Evolutionary conservation across 2,329 filamentous ascomycete species (phyloP).

Genomic region (Meredithiella fracta): DNA sequence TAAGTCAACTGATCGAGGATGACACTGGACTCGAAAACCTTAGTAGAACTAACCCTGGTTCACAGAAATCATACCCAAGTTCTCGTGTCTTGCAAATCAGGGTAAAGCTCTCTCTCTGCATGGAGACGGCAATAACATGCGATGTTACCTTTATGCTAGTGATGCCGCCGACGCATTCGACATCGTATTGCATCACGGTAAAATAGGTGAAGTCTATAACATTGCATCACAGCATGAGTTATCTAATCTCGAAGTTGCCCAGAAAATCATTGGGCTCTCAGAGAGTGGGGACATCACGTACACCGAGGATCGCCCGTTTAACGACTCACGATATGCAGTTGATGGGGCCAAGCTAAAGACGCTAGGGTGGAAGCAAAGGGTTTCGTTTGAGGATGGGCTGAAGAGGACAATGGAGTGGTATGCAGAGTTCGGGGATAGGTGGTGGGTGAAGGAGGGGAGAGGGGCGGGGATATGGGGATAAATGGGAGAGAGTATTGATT

Average conservation of each 20-base stretch:
- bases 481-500: neutral
- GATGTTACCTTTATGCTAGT: slow-evolving; percentile 61
- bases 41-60: neutral
- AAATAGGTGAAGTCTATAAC: slow-evolving; percentile 64
- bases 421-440: slow-evolving; percentile 43
- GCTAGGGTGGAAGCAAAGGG: slow-evolving; percentile 55
- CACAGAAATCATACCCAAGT: slow-evolving; percentile 69
- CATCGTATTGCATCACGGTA: slow-evolving; percentile 64
- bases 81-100: slow-evolving; percentile 54
- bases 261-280: neutral
- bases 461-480: slow-evolving; percentile 18
- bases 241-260: slow-evolving; percentile 38
- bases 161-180: slow-evolving; percentile 72
- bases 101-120: slow-evolving; percentile 54
- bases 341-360: slow-evolving; percentile 50
- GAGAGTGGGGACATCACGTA: slow-evolving; percentile 25
- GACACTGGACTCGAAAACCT: neutral
- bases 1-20: slow-evolving; percentile 27
- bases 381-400: slow-evolving; percentile 46
- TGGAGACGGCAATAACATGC: slow-evolving; percentile 57
- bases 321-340: slow-evolving; percentile 57
- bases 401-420: slow-evolving; percentile 55
- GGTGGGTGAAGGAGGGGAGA: slow-evolving; percentile 35
- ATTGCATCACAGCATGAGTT: slow-evolving; percentile 65
- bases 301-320: slow-evolving; percentile 63